Evolutionary conservation across 805 yeast genomes (phyloP).

Genomic region (Phaffomyces antillensis): DNA sequence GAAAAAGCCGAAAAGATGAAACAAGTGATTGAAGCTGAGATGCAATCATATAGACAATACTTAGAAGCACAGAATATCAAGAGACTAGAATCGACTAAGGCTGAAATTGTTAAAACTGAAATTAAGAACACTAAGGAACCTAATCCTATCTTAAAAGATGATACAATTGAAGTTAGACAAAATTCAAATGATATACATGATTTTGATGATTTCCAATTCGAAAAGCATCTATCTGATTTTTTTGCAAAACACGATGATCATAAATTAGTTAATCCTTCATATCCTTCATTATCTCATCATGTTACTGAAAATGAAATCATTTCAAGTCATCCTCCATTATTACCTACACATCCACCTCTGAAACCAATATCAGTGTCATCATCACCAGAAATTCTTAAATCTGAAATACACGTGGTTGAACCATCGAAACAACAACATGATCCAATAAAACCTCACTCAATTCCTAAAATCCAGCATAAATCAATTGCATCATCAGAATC

Average conservation of each 20-base stretch:
- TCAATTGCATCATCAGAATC: slow-evolving; percentile 42
- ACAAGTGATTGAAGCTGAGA: slow-evolving; percentile 25
- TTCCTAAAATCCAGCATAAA: slow-evolving; percentile 27
- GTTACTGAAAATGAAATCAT: background rate
- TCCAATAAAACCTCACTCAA: background rate
- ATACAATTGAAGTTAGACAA: background rate
- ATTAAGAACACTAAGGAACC: background rate
- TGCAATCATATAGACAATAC: slow-evolving; percentile 22
- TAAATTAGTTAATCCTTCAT: slow-evolving; percentile 8
- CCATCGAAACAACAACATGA: too few relatives aligned
- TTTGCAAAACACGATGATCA: slow-evolving; percentile 4
- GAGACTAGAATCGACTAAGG: slow-evolving; percentile 5
- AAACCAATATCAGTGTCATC: background rate
- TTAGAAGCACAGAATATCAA: slow-evolving; percentile 21
- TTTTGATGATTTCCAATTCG: slow-evolving; percentile 16
- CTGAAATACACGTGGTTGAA: too few relatives aligned
- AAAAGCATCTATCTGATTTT: slow-evolving; percentile 11
- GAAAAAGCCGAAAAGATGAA: slow-evolving; percentile 20
- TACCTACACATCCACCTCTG: slow-evolving; percentile 6
- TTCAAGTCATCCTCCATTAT: background rate
- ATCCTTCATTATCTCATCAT: slow-evolving; percentile 13
- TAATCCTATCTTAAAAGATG: background rate
- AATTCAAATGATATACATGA: slow-evolving; percentile 7
- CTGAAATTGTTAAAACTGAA: background rate
- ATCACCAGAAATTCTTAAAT: background rate